Conservation (phyloP, 305 asterid genomes). For the Fraxinus ornus region DNA sequence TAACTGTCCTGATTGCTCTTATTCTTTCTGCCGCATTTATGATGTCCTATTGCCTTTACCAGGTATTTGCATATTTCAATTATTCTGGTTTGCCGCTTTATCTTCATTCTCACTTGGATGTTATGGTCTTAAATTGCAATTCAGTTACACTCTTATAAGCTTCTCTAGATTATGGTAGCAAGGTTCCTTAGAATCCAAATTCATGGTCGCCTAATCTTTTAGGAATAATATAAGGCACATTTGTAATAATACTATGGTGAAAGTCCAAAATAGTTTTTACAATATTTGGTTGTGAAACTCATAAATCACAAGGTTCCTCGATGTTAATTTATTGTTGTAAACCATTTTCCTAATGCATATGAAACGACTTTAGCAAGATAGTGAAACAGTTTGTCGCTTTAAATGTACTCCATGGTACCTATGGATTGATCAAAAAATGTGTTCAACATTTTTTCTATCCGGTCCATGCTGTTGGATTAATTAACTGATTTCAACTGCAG, state of each 20-base stretch:
- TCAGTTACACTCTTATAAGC: neutral
- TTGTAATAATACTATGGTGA: neutral
- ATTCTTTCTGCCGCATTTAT: slow-evolving; percentile 60
- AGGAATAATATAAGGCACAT: neutral
- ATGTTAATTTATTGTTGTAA: too few relatives aligned
- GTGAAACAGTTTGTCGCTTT: neutral
- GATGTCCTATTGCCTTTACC: slow-evolving; percentile 80
- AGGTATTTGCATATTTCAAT: slow-evolving; percentile 46
- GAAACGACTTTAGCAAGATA: neutral
- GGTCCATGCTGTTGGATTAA: neutral
- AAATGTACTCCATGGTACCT: neutral
- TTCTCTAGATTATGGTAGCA: slow-evolving; percentile 10
- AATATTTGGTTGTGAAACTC: neutral
- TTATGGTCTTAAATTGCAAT: neutral
- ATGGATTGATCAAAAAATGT: too few relatives aligned
- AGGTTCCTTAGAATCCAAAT: neutral
- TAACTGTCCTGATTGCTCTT: slow-evolving; percentile 72
- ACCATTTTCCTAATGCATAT: neutral
- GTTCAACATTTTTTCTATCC: too few relatives aligned
- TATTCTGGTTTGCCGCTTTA: neutral
- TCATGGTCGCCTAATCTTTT: neutral
- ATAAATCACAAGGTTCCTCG: too few relatives aligned
- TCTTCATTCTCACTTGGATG: too few relatives aligned
- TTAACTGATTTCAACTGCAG: neutral
- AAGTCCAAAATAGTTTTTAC: neutral